phyloP scores from a whole-genome alignment of 2,329 filamentous ascomycete genomes.

The Leptographium flavum region DNA sequence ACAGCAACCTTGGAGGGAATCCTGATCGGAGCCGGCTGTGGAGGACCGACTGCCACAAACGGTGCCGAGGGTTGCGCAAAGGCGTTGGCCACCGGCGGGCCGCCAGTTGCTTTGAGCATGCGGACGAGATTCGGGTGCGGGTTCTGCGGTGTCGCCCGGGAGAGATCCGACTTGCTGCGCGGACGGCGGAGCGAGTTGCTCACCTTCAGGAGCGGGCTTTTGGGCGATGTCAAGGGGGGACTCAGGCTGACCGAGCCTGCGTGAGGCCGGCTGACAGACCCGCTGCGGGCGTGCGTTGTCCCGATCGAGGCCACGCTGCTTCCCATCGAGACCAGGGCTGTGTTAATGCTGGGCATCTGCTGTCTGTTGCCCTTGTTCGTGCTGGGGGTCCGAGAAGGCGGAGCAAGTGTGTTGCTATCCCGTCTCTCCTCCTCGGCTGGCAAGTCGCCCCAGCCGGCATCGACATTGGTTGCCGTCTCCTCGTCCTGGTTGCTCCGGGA shows the following conservation, averaged over 20 bases:
- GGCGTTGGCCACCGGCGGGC: slow-evolving; percentile 33
- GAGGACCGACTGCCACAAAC: background rate
- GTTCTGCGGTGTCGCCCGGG: slow-evolving; percentile 24
- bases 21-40: background rate
- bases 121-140: slow-evolving; percentile 28
- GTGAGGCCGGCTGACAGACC: slow-evolving; percentile 35
- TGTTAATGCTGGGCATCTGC: slow-evolving; percentile 41
- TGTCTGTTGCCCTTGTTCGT: slow-evolving; percentile 34
- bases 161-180: slow-evolving; percentile 40
- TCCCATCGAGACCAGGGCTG: slow-evolving; percentile 40
- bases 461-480: slow-evolving; percentile 17
- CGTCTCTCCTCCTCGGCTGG: slow-evolving; percentile 16
- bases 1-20: slow-evolving; percentile 7
- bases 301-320: slow-evolving; percentile 41
- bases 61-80: background rate
- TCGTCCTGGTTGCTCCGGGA: slow-evolving; percentile 25
- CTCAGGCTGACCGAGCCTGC: slow-evolving; percentile 20
- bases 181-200: slow-evolving; percentile 36
- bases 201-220: slow-evolving; percentile 33
- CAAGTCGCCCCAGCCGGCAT: slow-evolving; percentile 14
- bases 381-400: slow-evolving; percentile 34
- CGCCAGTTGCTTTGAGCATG: slow-evolving; percentile 38
- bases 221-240: slow-evolving; percentile 23
- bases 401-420: slow-evolving; percentile 29
- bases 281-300: slow-evolving; percentile 39